Percentiles rank a stretch among this genome's conserved stretches.
These are phyloP conservation scores for Hymenoscyphus repandus DNA, from an alignment of 2,329 filamentous ascomycete species.

Conservation along the genomic window DNA sequence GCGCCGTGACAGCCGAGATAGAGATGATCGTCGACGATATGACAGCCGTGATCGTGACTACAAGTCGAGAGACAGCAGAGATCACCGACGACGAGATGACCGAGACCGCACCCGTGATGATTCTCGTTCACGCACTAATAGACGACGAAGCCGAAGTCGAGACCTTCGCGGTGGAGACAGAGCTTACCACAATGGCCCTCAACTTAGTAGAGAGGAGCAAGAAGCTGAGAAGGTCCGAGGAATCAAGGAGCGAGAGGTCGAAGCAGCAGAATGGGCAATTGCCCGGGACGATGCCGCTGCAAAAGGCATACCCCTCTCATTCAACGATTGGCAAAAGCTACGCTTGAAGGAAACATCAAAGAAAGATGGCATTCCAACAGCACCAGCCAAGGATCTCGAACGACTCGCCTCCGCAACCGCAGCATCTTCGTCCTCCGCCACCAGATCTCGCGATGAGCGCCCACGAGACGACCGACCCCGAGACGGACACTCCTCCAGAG, in stretches of 20 bases:
- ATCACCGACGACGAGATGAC: not conserved
- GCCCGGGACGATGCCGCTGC: conserved; percentile 55
- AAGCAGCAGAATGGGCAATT: conserved; percentile 59
- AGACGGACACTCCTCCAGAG: conserved; percentile 25
- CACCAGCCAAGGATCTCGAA: not conserved
- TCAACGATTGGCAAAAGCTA: conserved; percentile 16
- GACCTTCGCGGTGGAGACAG: conserved; percentile 6
- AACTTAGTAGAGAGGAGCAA: conserved; percentile 7
- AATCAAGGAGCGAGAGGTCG: conserved; percentile 56
- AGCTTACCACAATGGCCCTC: conserved; percentile 4
- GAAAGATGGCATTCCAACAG: conserved; percentile 5
- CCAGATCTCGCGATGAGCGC: conserved; percentile 4
- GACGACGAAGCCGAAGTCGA: conserved; percentile 21
- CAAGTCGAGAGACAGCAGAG: not conserved
- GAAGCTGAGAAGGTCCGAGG: conserved; percentile 51
- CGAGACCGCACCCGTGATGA: not conserved
- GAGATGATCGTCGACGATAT: conserved; percentile 7
- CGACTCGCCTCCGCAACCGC: not conserved
- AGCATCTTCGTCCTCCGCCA: not conserved
- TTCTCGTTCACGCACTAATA: not conserved
- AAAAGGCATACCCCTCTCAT: conserved; percentile 52
- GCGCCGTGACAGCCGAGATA: conserved; percentile 5
- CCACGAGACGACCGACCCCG: conserved; percentile 25
- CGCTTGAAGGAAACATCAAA: not conserved
- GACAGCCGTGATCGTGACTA: conserved; percentile 13